These are phyloP conservation scores for Eudorina sp. DNA, from an alignment of 139 green algal genomes.

Conservation along the genomic window DNA sequence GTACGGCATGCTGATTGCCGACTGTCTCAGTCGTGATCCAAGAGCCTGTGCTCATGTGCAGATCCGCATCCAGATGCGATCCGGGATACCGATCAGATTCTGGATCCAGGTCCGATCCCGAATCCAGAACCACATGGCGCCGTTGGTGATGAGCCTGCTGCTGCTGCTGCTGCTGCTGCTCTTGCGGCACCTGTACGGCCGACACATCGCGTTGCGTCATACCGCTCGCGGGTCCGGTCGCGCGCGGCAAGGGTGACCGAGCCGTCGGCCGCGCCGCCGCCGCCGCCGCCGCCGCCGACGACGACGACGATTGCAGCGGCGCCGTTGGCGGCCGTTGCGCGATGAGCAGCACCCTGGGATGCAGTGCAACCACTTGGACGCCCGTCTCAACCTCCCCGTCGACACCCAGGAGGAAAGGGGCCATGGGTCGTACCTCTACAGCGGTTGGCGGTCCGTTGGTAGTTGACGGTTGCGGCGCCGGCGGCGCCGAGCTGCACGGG, in stretches of 20 bases:
- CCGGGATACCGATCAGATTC: too few relatives aligned
- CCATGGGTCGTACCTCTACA: not conserved
- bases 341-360: constrained; percentile 14
- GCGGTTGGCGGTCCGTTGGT: not conserved
- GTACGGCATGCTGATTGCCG: too few relatives aligned
- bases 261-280: not conserved
- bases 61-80: too few relatives aligned
- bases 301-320: not conserved
- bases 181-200: too few relatives aligned
- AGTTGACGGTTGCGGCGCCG: not conserved
- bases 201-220: too few relatives aligned
- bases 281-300: not conserved
- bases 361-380: not conserved
- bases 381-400: not conserved
- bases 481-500: not conserved
- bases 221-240: not conserved
- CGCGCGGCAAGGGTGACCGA: not conserved
- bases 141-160: too few relatives aligned
- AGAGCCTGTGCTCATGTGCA: too few relatives aligned
- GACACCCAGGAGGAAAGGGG: not conserved
- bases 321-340: not conserved
- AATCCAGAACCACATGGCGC: too few relatives aligned
- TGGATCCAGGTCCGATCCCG: too few relatives aligned
- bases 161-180: too few relatives aligned
- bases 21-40: too few relatives aligned